Evolutionary conservation across 164 flowering plant species (phyloP).

Genomic region (Liquidambar formosana): DNA sequence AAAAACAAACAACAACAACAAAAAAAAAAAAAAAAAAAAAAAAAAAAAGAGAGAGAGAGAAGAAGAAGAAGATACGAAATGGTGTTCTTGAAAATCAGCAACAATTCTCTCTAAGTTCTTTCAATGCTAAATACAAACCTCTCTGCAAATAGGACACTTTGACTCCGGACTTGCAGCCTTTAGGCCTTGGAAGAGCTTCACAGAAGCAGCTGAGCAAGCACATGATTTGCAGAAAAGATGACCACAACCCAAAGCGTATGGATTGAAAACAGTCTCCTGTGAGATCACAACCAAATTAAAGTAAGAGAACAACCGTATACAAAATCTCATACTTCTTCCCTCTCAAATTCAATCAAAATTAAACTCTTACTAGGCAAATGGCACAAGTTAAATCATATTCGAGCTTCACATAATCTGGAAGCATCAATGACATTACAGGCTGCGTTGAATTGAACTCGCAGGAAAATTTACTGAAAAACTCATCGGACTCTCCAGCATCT

Average conservation of each 20-base stretch:
- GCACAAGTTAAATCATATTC: conserved; percentile 79
- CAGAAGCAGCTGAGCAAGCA: conserved; percentile 83
- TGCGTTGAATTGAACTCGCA: conserved; percentile 38
- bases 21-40: too few relatives aligned
- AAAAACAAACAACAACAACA: too few relatives aligned
- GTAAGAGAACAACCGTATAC: not conserved
- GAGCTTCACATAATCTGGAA: conserved; percentile 58
- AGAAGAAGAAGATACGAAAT: too few relatives aligned
- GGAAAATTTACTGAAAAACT: conserved; percentile 39
- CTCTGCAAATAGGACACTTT: conserved; percentile 88
- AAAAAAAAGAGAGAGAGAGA: too few relatives aligned
- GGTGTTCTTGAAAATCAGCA: too few relatives aligned
- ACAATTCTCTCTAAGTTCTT: not conserved
- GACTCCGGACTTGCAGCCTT: conserved; percentile 57
- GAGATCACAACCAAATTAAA: not conserved
- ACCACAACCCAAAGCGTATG: conserved; percentile 88
- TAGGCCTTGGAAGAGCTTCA: conserved; percentile 64
- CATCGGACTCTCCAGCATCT: conserved; percentile 31
- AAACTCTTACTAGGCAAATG: conserved; percentile 74
- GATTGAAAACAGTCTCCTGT: conserved; percentile 77
- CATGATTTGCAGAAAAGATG: conserved; percentile 87
- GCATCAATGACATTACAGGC: conserved; percentile 53
- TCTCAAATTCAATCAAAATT: not conserved
- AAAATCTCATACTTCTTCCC: not conserved
- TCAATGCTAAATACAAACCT: conserved; percentile 38